Percentiles rank a stretch among this genome's conserved stretches.
These are phyloP conservation scores for Blastocladiella britannica DNA, from an alignment of 192 early-diverging fungal species.

Conservation along the genomic window DNA sequence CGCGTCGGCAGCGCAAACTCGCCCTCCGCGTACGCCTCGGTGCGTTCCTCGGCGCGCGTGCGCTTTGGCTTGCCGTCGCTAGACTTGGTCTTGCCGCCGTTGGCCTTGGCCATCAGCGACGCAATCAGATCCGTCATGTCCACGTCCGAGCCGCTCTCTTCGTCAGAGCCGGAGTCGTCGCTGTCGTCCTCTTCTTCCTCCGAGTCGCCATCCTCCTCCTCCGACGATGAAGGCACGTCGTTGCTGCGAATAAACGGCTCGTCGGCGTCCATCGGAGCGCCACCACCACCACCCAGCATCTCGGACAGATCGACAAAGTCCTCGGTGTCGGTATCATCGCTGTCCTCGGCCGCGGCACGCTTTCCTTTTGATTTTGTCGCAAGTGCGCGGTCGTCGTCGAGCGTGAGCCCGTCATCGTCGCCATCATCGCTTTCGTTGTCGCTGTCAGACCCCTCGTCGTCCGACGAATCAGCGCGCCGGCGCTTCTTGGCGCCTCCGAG, in stretches of 20 bases:
- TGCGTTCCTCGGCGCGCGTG: conserved; percentile 30
- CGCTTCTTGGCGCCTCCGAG: no score
- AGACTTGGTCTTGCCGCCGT: conserved; percentile 15
- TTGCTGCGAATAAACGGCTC: conserved; percentile 1
- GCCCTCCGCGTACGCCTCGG: conserved; percentile 48
- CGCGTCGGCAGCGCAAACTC: conserved; percentile 42
- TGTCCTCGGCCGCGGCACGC: conserved; percentile 16
- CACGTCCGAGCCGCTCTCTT: no score
- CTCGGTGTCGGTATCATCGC: conserved; percentile 22
- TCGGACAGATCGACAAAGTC: conserved; percentile 29
- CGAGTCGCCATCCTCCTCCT: not conserved
- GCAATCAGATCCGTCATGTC: no score
- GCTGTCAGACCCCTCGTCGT: conserved; percentile 11
- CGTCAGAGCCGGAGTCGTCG: conserved; percentile 8
- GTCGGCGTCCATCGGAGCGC: no score
- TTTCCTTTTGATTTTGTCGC: no score
- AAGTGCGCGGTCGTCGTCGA: conserved; percentile 11
- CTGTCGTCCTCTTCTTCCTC: conserved; percentile 9
- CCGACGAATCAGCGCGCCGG: no score
- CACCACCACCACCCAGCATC: no score
- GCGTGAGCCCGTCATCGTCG: conserved; percentile 4
- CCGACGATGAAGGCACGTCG: not conserved
- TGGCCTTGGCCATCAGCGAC: conserved; percentile 36
- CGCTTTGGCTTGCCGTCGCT: conserved; percentile 13
- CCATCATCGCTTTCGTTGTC: conserved; percentile 16